A percentile compares a stretch with the other conserved stretches of the same genome.
phyloP scores from a whole-genome alignment of 2,329 filamentous ascomycete genomes.

The Xylaria hypoxylon region DNA sequence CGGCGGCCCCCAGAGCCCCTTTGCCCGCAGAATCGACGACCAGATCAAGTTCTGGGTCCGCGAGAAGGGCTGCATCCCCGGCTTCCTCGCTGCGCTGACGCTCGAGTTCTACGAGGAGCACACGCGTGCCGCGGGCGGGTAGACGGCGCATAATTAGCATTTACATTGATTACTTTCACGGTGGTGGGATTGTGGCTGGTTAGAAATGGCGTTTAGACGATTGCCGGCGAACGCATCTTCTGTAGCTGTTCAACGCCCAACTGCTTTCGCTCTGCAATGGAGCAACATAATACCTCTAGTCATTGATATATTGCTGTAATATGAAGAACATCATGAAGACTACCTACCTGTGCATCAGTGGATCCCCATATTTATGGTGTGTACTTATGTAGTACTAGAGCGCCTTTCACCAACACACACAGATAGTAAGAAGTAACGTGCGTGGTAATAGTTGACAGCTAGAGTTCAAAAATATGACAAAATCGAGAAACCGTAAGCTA shows the following conservation, averaged over 20 bases:
- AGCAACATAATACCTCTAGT: background rate
- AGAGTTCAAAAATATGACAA: too few species aligned
- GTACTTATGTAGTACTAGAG: too few species aligned
- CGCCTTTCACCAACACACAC: too few species aligned
- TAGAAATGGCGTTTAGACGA: slow-evolving; percentile 3
- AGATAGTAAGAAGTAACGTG: too few species aligned
- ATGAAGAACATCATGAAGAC: too few species aligned
- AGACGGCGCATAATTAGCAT: too few species aligned
- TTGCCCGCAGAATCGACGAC: slow-evolving; percentile 85
- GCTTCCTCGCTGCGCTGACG: slow-evolving; percentile 90
- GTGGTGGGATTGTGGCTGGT: background rate
- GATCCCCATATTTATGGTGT: too few species aligned
- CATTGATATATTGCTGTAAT: too few species aligned
- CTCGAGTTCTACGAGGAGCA: slow-evolving; percentile 90
- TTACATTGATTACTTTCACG: too few species aligned
- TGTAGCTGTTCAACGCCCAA: background rate
- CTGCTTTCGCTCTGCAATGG: background rate
- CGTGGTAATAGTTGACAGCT: too few species aligned
- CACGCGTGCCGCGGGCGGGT: slow-evolving; percentile 42
- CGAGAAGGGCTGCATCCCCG: slow-evolving; percentile 91
- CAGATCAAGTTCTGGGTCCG: slow-evolving; percentile 97
- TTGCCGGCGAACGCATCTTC: background rate
- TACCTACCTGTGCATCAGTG: too few species aligned
- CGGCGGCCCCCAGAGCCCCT: slow-evolving; percentile 86
- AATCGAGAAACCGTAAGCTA: too few species aligned